Percentiles rank a stretch among this genome's conserved stretches.
These are phyloP conservation scores for Psidium guajava DNA, from an alignment of 345 rosid genomes.

Conservation along the genomic window DNA sequence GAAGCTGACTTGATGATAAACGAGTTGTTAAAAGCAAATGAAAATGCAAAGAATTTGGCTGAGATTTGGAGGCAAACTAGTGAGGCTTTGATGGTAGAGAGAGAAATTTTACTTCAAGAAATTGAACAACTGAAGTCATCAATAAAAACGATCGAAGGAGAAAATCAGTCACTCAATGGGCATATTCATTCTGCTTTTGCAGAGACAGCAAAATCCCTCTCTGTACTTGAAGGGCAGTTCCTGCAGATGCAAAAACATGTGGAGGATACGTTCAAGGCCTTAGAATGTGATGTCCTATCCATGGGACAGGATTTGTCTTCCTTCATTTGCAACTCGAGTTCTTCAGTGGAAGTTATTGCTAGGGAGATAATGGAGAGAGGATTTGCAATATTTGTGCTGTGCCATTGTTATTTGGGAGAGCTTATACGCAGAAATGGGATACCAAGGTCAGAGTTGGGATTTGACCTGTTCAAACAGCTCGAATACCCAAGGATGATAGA, in stretches of 20 bases:
- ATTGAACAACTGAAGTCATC: constrained; percentile 49
- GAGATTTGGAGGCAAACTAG: constrained; percentile 44
- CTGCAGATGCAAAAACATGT: constrained; percentile 47
- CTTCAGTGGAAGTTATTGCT: constrained; percentile 44
- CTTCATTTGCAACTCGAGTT: constrained; percentile 28
- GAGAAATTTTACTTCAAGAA: constrained; percentile 34
- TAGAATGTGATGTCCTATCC: constrained; percentile 32
- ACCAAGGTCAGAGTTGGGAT: constrained; percentile 8
- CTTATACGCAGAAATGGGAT: constrained; percentile 18
- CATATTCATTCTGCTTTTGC: constrained; percentile 20
- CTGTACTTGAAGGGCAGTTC: constrained; percentile 49
- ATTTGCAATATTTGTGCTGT: constrained; percentile 28
- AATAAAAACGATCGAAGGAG: constrained; percentile 35
- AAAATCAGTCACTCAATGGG: constrained; percentile 36
- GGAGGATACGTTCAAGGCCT: constrained; percentile 34
- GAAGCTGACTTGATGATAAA: constrained; percentile 68
- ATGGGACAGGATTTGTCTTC: constrained; percentile 34
- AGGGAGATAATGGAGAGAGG: constrained; percentile 49
- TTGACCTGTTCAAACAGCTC: constrained; percentile 9
- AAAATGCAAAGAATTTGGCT: constrained; percentile 39
- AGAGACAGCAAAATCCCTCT: constrained; percentile 38
- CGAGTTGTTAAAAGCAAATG: constrained; percentile 54
- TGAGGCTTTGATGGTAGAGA: constrained; percentile 41
- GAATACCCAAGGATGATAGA: constrained; percentile 2
- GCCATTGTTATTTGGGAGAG: constrained; percentile 39